A percentile compares a stretch with the other conserved stretches of the same genome.
These are phyloP conservation scores for Bigelowiella natans DNA, from an alignment of 78 protist genomes.

Conservation along the genomic window DNA sequence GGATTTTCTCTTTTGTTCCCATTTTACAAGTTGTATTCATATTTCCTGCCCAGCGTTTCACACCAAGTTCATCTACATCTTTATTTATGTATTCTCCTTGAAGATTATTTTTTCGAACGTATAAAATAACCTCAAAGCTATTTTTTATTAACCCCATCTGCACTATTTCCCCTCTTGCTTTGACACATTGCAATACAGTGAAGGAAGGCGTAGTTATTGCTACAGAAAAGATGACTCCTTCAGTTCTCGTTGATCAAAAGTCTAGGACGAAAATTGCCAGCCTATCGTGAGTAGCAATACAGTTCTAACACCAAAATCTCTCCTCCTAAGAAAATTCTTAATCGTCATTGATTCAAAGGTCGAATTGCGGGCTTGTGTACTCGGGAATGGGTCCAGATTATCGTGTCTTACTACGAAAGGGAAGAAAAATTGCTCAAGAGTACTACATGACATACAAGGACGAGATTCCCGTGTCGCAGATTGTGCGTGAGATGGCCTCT, in stretches of 20 bases:
- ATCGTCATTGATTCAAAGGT: not conserved
- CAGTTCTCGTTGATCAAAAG: constrained; percentile 72
- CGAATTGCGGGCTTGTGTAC: constrained; percentile 71
- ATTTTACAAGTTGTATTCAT: no score
- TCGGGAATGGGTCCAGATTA: constrained; percentile 71
- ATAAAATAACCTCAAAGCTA: no score
- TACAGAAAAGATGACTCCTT: constrained; percentile 85
- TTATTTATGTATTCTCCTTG: no score
- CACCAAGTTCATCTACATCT: no score
- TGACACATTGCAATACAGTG: constrained; percentile 47
- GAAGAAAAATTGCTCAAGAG: constrained; percentile 77
- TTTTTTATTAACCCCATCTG: no score
- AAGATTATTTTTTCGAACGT: no score
- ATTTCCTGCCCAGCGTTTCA: no score
- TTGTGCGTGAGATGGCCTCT: constrained; percentile 87
- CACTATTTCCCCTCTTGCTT: not conserved
- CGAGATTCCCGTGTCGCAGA: constrained; percentile 60
- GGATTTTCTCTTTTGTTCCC: no score
- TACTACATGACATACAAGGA: constrained; percentile 69
- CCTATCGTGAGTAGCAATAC: not conserved
- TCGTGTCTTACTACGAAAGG: constrained; percentile 71
- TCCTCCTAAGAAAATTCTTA: no score
- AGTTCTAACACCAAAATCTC: no score
- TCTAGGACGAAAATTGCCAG: constrained; percentile 60
- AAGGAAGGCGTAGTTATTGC: constrained; percentile 94